Evolutionary conservation across 371 early-diverging fungal species (phyloP), one percentile per base, ranked within the genome.

Genomic region (Mortierella polycephala): DNA sequence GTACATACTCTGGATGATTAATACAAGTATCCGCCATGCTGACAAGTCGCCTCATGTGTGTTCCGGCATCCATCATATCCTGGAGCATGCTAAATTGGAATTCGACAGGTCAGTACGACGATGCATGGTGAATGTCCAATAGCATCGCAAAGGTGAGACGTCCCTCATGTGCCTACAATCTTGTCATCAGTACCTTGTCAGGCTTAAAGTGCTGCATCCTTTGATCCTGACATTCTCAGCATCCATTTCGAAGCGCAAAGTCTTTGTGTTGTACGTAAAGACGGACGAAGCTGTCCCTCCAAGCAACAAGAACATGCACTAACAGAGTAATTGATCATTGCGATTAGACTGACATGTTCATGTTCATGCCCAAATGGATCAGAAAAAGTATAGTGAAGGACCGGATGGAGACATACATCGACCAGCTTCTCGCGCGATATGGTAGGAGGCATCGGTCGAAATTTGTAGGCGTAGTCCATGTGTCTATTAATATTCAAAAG

Each of bases 401-500:
- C 21, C 10, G 8, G 8, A 41, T 20, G 20, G 23, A 41, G 0
- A 7, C 52, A 37, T 67, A 71, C 71, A 42, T 71, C 63, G 1
- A 67, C 54, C 30, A 76, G 64, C 11, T 40, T 53, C n/a, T 44
- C 37, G 6, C 59, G 52, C 1, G 71, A 50, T n/a, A 67, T 46
- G 40, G 66, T 3, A 51, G 37, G 51, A 3, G 57, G 20, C 7
- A 55, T 68, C 60, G 85, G 81, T 76, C 56, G 63, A 40, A 64
- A 85, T 74, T 49, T 77, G 82, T 45, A 82, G 20, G 18, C 84
- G 81, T 23, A 85, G 75, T 50, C 69, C 51, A 8, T 74, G 75
- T 52, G 69, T 52, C 57, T 84, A 70, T 49, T 79, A 62, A 23
- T 41, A 18, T 56, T 13, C 39, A 10, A 12, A 56, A 56, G 30